Conservation (phyloP, 2,329 filamentous ascomycete genomes). For the Macroventuria anomochaeta region DNA sequence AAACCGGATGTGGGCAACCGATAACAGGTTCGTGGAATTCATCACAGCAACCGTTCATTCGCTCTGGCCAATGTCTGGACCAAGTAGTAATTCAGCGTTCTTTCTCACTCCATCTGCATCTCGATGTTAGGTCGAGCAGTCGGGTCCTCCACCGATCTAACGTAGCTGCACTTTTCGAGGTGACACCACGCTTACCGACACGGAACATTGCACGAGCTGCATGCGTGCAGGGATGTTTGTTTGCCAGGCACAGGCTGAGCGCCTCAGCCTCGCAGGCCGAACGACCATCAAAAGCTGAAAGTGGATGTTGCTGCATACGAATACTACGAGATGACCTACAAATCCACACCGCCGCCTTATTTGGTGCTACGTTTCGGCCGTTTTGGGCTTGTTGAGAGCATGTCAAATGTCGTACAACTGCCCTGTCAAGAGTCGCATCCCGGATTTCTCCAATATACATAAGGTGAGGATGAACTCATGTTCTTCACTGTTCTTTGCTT, state of each 20-base stretch:
- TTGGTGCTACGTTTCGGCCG: neutral
- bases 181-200: neutral
- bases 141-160: neutral
- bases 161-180: neutral
- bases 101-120: neutral
- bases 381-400: neutral
- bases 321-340: slow-evolving; percentile 1
- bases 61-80: neutral
- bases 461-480: neutral
- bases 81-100: neutral
- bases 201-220: slow-evolving; percentile 1
- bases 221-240: slow-evolving; percentile 10
- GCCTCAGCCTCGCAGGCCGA: slow-evolving; percentile 2
- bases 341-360: slow-evolving; percentile 1
- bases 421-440: neutral
- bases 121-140: neutral
- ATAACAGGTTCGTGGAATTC: neutral
- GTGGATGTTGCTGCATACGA: neutral
- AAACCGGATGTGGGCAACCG: neutral
- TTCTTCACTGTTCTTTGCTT: neutral
- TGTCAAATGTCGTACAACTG: neutral
- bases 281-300: slow-evolving; percentile 3
- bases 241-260: neutral
- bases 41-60: neutral
- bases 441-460: neutral